phyloP scores from a whole-genome alignment of 805 yeast genomes.

The Ogataea thermomethanolica region DNA sequence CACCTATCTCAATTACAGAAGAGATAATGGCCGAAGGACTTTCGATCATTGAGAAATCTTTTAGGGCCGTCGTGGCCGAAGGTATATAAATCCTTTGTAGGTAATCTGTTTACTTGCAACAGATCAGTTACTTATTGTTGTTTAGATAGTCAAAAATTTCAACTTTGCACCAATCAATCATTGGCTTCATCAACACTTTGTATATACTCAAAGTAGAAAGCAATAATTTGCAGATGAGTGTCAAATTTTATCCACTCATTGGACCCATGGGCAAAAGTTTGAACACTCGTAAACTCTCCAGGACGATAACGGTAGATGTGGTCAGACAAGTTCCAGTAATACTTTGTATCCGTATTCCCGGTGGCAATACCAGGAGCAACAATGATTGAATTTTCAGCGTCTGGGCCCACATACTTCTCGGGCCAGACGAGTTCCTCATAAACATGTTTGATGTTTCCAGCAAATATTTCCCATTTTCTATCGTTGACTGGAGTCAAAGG shows the following conservation, averaged over 20 bases:
- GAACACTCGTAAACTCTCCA: conserved; percentile 27
- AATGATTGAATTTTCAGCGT: conserved; percentile 21
- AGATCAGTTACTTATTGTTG: neutral
- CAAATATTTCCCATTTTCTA: conserved; percentile 39
- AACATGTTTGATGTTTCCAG: conserved; percentile 53
- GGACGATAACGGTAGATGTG: conserved; percentile 58
- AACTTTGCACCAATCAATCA: neutral
- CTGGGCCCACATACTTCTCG: conserved; percentile 11
- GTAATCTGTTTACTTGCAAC: too few relatives aligned
- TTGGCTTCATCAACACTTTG: conserved; percentile 20
- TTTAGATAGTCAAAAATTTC: too few relatives aligned
- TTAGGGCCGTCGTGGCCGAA: conserved; percentile 7
- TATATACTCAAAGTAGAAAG: conserved; percentile 50
- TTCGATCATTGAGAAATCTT: conserved; percentile 17
- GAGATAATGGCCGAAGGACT: conserved; percentile 22
- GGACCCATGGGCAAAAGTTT: conserved; percentile 51
- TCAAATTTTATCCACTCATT: conserved; percentile 52
- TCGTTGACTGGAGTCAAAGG: conserved; percentile 37
- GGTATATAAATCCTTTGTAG: neutral
- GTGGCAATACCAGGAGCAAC: conserved; percentile 50
- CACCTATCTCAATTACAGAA: conserved; percentile 27
- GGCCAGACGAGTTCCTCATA: conserved; percentile 47
- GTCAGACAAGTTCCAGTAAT: conserved; percentile 53
- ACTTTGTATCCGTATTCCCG: conserved; percentile 61
- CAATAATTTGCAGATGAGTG: conserved; percentile 52